phyloP scores from a whole-genome alignment of 148 eudicot genomes.

The Persicaria tinctoria region DNA sequence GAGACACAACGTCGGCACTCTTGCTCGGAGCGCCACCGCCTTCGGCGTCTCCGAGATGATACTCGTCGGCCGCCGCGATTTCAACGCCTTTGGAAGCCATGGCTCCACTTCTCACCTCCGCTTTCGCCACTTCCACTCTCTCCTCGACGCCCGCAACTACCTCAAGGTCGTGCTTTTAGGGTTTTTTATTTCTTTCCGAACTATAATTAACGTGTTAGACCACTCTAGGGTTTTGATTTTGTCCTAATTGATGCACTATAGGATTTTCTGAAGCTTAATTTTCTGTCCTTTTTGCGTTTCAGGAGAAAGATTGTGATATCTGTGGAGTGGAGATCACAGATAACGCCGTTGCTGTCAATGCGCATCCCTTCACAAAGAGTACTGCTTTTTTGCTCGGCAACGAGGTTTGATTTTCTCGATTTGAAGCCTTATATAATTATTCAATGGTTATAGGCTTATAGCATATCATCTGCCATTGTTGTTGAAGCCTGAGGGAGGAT shows the following conservation, averaged over 20 bases:
- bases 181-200: not conserved
- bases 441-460: not conserved
- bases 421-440: no score
- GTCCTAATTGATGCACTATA: not conserved
- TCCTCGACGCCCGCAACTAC: conserved; percentile 58
- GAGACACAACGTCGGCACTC: conserved; percentile 91
- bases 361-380: conserved; percentile 68
- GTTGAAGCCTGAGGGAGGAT: not conserved
- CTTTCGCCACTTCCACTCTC: conserved; percentile 85
- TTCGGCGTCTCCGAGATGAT: conserved; percentile 90
- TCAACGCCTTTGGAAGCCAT: conserved; percentile 94
- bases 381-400: conserved; percentile 97
- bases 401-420: conserved; percentile 37
- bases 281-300: conserved; percentile 18
- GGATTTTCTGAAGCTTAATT: not conserved
- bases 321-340: conserved; percentile 96
- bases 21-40: conserved; percentile 91
- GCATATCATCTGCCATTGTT: not conserved
- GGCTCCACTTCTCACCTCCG: conserved; percentile 81
- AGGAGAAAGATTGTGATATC: conserved; percentile 88
- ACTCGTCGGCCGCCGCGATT: conserved; percentile 86
- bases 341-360: conserved; percentile 59
- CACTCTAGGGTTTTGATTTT: not conserved
- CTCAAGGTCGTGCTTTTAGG: conserved; percentile 46
- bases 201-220: not conserved